Conservation (phyloP, 257 asterid species). For the Misopates orontium region DNA sequence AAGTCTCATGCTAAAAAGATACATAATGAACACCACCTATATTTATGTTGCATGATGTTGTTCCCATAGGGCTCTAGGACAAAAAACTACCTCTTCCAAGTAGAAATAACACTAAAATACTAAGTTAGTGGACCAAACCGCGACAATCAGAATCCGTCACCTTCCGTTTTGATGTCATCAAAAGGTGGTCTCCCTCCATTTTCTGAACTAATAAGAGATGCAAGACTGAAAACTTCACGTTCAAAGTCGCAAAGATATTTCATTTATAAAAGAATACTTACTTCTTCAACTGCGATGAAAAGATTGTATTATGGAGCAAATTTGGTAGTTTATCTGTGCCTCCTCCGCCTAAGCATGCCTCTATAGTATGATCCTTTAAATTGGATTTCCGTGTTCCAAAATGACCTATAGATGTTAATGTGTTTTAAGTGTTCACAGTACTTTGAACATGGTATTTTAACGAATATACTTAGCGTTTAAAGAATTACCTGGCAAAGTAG, state of each 20-base stretch:
- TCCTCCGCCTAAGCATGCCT: conserved; percentile 36
- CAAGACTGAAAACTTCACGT: neutral
- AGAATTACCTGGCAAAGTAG: conserved; percentile 40
- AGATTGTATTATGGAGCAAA: conserved; percentile 31
- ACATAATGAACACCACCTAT: neutral
- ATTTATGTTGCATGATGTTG: neutral
- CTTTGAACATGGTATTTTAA: too few species aligned
- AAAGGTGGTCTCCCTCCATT: conserved; percentile 22
- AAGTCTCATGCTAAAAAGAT: neutral
- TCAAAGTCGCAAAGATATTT: neutral
- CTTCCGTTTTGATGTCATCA: conserved; percentile 23
- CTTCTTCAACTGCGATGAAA: conserved; percentile 34
- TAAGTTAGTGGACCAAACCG: conserved; percentile 2
- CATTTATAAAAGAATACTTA: conserved; percentile 19
- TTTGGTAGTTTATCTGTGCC: conserved; percentile 9
- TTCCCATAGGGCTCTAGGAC: too few species aligned
- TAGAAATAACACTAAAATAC: neutral
- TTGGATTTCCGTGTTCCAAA: conserved; percentile 27
- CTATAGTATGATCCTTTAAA: conserved; percentile 34
- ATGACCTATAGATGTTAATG: conserved; percentile 24
- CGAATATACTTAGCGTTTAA: neutral
- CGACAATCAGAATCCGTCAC: conserved; percentile 2
- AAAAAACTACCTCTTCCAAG: too few species aligned
- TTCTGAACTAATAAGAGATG: conserved; percentile 5
- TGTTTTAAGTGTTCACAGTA: conserved; percentile 12